A percentile compares a stretch with the other conserved stretches of the same genome.
Conservation (phyloP, 1,284 basidiomycete species). For the Ustilago trichophora region DNA sequence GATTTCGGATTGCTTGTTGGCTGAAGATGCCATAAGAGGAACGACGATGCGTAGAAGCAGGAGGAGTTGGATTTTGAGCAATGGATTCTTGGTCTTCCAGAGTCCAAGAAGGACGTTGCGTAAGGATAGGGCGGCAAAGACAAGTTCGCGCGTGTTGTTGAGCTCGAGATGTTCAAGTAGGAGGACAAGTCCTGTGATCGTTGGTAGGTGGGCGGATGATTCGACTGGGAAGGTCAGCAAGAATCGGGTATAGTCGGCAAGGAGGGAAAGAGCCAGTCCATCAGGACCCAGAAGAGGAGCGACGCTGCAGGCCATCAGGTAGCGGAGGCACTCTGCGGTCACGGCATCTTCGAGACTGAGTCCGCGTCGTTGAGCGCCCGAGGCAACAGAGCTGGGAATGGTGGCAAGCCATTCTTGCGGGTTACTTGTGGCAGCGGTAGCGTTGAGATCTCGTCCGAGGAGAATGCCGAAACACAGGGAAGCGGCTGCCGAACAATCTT, state of each 20-base stretch:
- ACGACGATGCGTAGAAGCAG: constrained; percentile 40
- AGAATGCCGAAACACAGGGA: constrained; percentile 73
- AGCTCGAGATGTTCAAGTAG: constrained; percentile 47
- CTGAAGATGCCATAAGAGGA: constrained; percentile 20
- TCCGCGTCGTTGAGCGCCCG: not conserved
- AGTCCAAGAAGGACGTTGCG: constrained; percentile 20
- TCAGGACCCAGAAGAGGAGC: constrained; percentile 39
- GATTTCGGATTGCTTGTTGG: constrained; percentile 13
- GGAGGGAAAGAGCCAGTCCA: constrained; percentile 29
- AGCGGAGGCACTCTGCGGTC: constrained; percentile 37
- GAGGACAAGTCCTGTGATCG: constrained; percentile 41
- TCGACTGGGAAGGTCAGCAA: constrained; percentile 33
- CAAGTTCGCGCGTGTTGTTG: constrained; percentile 34
- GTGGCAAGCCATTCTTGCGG: constrained; percentile 15
- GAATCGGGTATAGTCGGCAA: constrained; percentile 47
- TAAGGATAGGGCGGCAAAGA: constrained; percentile 15
- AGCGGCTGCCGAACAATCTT: constrained; percentile 76
- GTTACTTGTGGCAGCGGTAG: not conserved
- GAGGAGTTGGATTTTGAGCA: constrained; percentile 53
- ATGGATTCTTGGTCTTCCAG: constrained; percentile 42
- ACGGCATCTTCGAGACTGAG: constrained; percentile 52
- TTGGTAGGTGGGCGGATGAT: constrained; percentile 49
- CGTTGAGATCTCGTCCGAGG: constrained; percentile 34
- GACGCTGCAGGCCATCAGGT: constrained; percentile 30
- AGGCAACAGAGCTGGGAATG: not conserved